Percentiles rank a stretch among this genome's conserved stretches.
Evolutionary conservation across 1,139 yeast genomes (phyloP).

Genomic region (Suhomyces wounanorum): DNA sequence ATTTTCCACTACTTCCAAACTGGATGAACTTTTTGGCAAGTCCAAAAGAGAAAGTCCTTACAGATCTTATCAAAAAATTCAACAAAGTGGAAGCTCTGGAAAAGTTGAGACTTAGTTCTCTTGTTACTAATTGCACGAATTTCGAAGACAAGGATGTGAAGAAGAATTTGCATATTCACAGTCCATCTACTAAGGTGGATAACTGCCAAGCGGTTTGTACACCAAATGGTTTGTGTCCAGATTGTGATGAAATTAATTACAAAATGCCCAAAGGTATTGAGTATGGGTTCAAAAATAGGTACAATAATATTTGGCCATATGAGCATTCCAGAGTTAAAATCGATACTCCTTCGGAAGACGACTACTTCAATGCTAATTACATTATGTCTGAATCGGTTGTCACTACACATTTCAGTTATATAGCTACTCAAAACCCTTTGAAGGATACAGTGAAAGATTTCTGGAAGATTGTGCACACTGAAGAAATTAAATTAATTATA

Average conservation of each 20-base stretch:
- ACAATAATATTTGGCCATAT: slow-evolving; percentile 49
- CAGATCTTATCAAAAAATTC: slow-evolving; percentile 40
- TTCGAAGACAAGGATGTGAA: slow-evolving; percentile 2
- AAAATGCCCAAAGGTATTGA: slow-evolving; percentile 56
- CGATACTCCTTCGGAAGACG: slow-evolving; percentile 29
- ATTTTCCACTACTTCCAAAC: slow-evolving; percentile 35
- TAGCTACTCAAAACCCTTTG: slow-evolving; percentile 50
- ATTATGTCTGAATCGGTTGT: slow-evolving; percentile 25
- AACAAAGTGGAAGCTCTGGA: slow-evolving; percentile 53
- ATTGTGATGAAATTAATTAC: slow-evolving; percentile 45
- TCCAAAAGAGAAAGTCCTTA: slow-evolving; percentile 30
- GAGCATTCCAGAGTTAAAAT: slow-evolving; percentile 48
- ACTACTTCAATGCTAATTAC: slow-evolving; percentile 48
- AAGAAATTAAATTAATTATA: slow-evolving; percentile 62
- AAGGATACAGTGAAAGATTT: slow-evolving; percentile 43
- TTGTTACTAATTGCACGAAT: slow-evolving; percentile 11
- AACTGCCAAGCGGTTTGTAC: slow-evolving; percentile 32
- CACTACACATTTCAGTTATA: slow-evolving; percentile 28
- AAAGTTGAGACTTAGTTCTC: slow-evolving; percentile 44
- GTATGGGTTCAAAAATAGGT: slow-evolving; percentile 47
- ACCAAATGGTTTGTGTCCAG: slow-evolving; percentile 46
- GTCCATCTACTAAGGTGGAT: slow-evolving; percentile 2
- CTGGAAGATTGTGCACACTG: slow-evolving; percentile 51
- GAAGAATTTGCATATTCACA: slow-evolving; percentile 11
- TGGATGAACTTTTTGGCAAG: slow-evolving; percentile 47